These are phyloP conservation scores for Coprinopsis sp. DNA, from an alignment of 768 basidiomycete genomes.

Conservation along the genomic window DNA sequence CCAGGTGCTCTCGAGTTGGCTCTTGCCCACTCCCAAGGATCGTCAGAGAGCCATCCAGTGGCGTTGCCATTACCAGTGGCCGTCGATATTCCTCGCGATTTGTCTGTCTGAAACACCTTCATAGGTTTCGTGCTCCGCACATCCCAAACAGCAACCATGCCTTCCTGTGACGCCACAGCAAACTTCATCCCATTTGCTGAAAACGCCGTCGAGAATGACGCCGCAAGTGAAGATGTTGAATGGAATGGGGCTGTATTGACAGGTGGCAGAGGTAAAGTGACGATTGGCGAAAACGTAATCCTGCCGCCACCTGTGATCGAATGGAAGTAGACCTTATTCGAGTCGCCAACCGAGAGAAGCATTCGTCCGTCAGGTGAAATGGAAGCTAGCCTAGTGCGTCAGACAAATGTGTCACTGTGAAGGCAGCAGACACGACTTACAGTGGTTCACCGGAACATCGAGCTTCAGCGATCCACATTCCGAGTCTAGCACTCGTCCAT, in stretches of 20 bases:
- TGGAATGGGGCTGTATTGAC: conserved; percentile 34
- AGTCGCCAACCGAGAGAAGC: conserved; percentile 88
- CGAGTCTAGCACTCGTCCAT: conserved; percentile 27
- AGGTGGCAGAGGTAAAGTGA: conserved; percentile 63
- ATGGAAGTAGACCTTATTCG: conserved; percentile 79
- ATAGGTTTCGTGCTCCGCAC: conserved; percentile 69
- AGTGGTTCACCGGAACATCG: conserved; percentile 76
- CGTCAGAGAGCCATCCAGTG: conserved; percentile 55
- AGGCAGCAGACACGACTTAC: conserved; percentile 37
- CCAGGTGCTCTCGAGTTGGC: conserved; percentile 58
- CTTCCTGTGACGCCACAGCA: conserved; percentile 80
- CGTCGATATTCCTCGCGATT: conserved; percentile 21
- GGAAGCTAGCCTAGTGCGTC: no score
- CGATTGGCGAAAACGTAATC: conserved; percentile 61
- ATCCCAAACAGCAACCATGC: conserved; percentile 78
- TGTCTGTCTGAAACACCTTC: conserved; percentile 62
- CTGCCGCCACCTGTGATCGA: conserved; percentile 61
- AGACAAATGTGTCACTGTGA: not conserved
- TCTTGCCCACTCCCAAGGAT: conserved; percentile 65
- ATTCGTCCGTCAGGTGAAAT: conserved; percentile 86
- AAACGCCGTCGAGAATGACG: conserved; percentile 79
- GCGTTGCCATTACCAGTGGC: conserved; percentile 33
- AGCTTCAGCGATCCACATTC: conserved; percentile 53
- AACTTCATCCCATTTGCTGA: conserved; percentile 73
- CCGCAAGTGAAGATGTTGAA: conserved; percentile 46